phyloP scores from a whole-genome alignment of 1,139 yeast genomes.

The Kluyveromyces sp. region DNA sequence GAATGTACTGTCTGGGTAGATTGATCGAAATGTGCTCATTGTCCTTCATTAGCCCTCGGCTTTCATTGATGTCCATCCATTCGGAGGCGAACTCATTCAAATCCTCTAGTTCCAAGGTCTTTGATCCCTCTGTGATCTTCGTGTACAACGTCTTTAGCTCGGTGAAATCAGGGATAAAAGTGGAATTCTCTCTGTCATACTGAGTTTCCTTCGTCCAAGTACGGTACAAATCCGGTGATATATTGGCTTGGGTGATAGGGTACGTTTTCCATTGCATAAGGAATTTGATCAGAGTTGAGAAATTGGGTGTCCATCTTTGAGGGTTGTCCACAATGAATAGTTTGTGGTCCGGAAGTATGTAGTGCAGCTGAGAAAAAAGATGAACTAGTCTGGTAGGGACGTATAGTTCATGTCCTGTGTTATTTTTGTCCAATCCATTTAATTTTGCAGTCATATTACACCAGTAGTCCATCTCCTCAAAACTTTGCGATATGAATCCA shows the following conservation, averaged over 20 bases:
- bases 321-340: slow-evolving; percentile 25
- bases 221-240: slow-evolving; percentile 8
- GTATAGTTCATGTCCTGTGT: slow-evolving; percentile 12
- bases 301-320: slow-evolving; percentile 11
- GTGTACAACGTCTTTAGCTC: slow-evolving; percentile 20
- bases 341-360: slow-evolving; percentile 23
- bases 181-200: slow-evolving; percentile 1
- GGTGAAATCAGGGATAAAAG: slow-evolving; percentile 20
- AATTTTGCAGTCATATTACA: slow-evolving; percentile 17
- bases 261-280: slow-evolving; percentile 7
- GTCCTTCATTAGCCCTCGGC: slow-evolving; percentile 2
- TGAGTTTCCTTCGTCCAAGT: slow-evolving; percentile 4
- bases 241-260: slow-evolving; percentile 7
- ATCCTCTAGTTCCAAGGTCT: slow-evolving; percentile 17
- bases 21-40: neutral
- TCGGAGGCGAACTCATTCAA: slow-evolving; percentile 20
- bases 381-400: slow-evolving; percentile 28
- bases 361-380: slow-evolving; percentile 19
- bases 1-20: neutral
- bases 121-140: slow-evolving; percentile 16
- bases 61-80: slow-evolving; percentile 18
- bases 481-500: slow-evolving; percentile 7
- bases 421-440: slow-evolving; percentile 1
- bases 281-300: slow-evolving; percentile 5
- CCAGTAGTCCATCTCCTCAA: slow-evolving; percentile 22